Percentiles rank a stretch among this genome's conserved stretches.
Conservation (phyloP, 1,284 basidiomycete genomes). For the Phlebopus sp. region DNA sequence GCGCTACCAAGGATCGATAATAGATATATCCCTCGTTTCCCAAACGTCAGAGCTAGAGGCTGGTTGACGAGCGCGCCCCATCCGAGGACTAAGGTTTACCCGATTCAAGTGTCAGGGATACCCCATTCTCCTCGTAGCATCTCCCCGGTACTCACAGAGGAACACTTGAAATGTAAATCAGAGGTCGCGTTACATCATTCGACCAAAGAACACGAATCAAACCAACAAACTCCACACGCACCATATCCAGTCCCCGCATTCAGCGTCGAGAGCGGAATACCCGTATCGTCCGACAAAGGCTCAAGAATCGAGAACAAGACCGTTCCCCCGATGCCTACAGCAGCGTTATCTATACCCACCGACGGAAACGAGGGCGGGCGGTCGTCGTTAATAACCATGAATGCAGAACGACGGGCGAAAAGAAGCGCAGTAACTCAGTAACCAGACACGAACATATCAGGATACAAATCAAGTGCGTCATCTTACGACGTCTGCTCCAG, state of each 20-base stretch:
- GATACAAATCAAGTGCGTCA: constrained; percentile 11
- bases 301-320: constrained; percentile 16
- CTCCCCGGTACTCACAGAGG: constrained; percentile 10
- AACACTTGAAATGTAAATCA: constrained; percentile 13
- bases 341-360: constrained; percentile 14
- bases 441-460: constrained; percentile 16
- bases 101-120: background rate
- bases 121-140: background rate
- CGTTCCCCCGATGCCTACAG: constrained; percentile 17
- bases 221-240: background rate
- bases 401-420: too few species aligned
- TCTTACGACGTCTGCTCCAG: constrained; percentile 13
- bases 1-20: constrained; percentile 14
- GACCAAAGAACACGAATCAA: background rate
- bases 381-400: too few species aligned
- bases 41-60: constrained; percentile 16
- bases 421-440: too few species aligned
- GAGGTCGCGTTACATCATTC: background rate
- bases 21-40: constrained; percentile 16
- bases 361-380: too few species aligned
- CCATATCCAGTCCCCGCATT: constrained; percentile 19
- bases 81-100: constrained; percentile 10
- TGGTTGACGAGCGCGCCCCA: constrained; percentile 18
- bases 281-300: constrained; percentile 14
- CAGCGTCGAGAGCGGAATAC: constrained; percentile 14